Base-by-base conservation (phyloP, 2,329 filamentous ascomycete species). In the Aspergillus pseudotamarii region DNA sequence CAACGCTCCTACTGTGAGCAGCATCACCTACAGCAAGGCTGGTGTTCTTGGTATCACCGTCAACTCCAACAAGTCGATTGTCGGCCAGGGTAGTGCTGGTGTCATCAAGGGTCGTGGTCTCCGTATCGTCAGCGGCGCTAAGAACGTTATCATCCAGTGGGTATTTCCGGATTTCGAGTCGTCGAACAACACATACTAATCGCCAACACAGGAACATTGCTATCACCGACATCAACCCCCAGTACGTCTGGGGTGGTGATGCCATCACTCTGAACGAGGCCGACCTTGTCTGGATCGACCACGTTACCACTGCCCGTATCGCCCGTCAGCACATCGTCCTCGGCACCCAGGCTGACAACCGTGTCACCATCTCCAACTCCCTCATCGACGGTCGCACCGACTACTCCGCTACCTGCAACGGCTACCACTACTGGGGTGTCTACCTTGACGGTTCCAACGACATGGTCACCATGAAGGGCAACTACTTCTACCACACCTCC, bases 261-360 rank as follows among this genome's bases (percentile, higher is more conserved):
- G 85, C 82, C 50, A 85, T 87, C 71, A 85, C 83, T 46, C 72
- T 87, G 9, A 76, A 84, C 61, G 75, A 79, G 45, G 73, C 79
- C 12, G 74, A 76, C 58, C 54, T 76, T 66, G 67, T 79, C 68
- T 84, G 83, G 82, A 82, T 84, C 64, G 83, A 85, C 32, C 64
- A 66, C 21, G 64, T 64, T n/a, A 64, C 62, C 16, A 85, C 84
- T 55, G 85, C 85, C 55, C 81, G 84, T 48, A 84, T 88, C 67
- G 85, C 84, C 62, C 85, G 86, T 55, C 86, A 88, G 76, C 84
- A 87, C 78, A 83, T 88, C 48, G 86, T 88, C 48, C 81, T 86
- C 50, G 86, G 86, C 59, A 83, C 81, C 71, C 71, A 74, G 4
- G 82, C 85, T 57, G 83, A 81, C 68, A 82, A 81, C 73, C 83